Evolutionary conservation across 805 yeast species (phyloP).

Genomic region (Metschnikowia cubensis): DNA sequence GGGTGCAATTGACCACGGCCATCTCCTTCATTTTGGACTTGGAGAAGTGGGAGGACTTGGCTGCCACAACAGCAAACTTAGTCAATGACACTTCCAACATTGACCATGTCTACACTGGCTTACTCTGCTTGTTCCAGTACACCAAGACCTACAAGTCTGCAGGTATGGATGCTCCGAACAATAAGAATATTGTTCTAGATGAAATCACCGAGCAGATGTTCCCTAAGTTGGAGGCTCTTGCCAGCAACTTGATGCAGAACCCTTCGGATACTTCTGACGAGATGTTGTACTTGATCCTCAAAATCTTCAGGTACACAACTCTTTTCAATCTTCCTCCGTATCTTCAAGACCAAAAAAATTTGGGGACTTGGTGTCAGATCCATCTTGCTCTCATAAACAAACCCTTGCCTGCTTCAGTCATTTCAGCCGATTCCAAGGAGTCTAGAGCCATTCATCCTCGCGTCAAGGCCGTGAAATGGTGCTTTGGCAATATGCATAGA

Average conservation of each 20-base stretch:
- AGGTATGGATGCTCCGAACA: conserved; percentile 41
- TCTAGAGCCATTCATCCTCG: conserved; percentile 38
- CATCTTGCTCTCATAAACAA: conserved; percentile 37
- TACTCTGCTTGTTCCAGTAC: conserved; percentile 39
- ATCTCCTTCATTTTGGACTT: conserved; percentile 49
- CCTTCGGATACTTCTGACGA: conserved; percentile 14
- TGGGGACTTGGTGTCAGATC: conserved; percentile 40
- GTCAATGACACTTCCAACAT: conserved; percentile 30
- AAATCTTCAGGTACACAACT: conserved; percentile 40
- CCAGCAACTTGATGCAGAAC: conserved; percentile 28
- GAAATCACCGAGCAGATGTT: conserved; percentile 33
- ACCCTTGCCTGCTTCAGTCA: conserved; percentile 34
- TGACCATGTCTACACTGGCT: conserved; percentile 37
- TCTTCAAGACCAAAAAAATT: conserved; percentile 30
- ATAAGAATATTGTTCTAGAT: conserved; percentile 37
- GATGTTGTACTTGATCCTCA: conserved; percentile 38
- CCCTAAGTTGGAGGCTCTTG: conserved; percentile 34
- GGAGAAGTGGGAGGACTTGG: conserved; percentile 44
- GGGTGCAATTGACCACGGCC: conserved; percentile 56
- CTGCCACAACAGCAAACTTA: conserved; percentile 11
- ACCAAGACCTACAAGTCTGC: conserved; percentile 40
- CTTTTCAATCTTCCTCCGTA: conserved; percentile 36
- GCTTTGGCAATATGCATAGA: conserved; percentile 41
- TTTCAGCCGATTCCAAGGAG: conserved; percentile 30
- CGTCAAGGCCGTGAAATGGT: conserved; percentile 42